A percentile compares a stretch with the other conserved stretches of the same genome.
These are phyloP conservation scores for Sclerotinia minor DNA, from an alignment of 2,329 filamentous ascomycete genomes.

Conservation along the genomic window DNA sequence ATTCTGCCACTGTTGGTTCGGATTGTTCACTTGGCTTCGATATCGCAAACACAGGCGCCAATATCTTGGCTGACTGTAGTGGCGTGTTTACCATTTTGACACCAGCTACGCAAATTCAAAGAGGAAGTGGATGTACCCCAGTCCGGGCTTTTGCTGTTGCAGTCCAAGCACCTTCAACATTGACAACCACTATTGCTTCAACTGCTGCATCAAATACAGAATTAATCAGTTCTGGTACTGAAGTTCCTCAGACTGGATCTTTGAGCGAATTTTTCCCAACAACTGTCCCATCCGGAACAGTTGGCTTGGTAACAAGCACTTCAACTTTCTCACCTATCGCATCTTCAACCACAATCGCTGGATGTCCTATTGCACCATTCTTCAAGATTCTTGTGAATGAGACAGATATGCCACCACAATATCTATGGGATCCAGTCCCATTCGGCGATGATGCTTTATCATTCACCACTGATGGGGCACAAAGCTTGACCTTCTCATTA, in stretches of 20 bases:
- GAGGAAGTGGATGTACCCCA: constrained; percentile 21
- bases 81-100: constrained; percentile 28
- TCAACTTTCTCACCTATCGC: constrained; percentile 18
- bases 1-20: constrained; percentile 17
- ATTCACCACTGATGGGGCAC: constrained; percentile 21
- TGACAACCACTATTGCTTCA: neutral
- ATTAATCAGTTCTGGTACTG: neutral
- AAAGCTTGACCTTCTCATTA: constrained; percentile 29
- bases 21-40: constrained; percentile 24
- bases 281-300: constrained; percentile 10
- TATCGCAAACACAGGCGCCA: constrained; percentile 18
- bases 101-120: constrained; percentile 17
- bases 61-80: constrained; percentile 26
- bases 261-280: too few species aligned
- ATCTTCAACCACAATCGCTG: constrained; percentile 11
- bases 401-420: constrained; percentile 22
- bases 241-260: too few species aligned
- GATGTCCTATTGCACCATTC: constrained; percentile 27
- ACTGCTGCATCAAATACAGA: neutral
- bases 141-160: constrained; percentile 27
- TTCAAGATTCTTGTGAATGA: constrained; percentile 29
- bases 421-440: constrained; percentile 29
- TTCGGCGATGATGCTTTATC: constrained; percentile 27
- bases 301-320: neutral
- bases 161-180: neutral